Base-by-base conservation (phyloP, 768 basidiomycete species). In the Psilocybe tampanensis region DNA sequence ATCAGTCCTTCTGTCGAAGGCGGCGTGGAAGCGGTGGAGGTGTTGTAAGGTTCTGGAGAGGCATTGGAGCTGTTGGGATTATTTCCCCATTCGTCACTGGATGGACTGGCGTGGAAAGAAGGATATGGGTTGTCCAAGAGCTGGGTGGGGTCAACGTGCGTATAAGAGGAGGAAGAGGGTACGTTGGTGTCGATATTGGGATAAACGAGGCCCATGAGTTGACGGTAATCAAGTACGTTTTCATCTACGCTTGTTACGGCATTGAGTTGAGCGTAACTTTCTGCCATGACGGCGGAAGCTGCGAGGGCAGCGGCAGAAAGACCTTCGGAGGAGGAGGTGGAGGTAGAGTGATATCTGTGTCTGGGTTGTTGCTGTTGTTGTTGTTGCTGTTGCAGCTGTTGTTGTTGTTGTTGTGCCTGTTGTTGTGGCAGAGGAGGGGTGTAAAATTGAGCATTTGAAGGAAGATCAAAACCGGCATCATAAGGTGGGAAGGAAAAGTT, bases 141-240 rank as follows among this genome's bases (percentile, higher is more conserved):
- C 73, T 96, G 93, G n/a, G 90, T 89, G 8, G 95, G 95, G 74
- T 98, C 93, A 57, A 98, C 90, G 71, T 90, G 88, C 33, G 90
- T 91, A 72, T 82, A 70, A 29, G 69, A 68, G 3, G 74, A 68
- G 36, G 70, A 67, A 3, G 74, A 68, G 26, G 36, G 36, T 15
- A 13, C 4, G n/a, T 5, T 39, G 3, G 72, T 68, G 59, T 86
- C 83, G 55, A 85, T 69, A 55, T 76, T 74, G 23, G 86, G 73
- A 68, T 86, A 90, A 60, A 84, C 81, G 63, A 90, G 75, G 43
- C 83, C 81, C 72, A 92, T 83, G 52, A 92, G 71, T 59, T 86
- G 85, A 60, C 80, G 77, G 63, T 86, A 91, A 61, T 88, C 85
- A 43, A 89, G 70, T 12, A 73, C 64, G 22, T 75, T 66, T 45